Conservation (phyloP, 2,329 filamentous ascomycete genomes). For the Rhynchosporium secalis region DNA sequence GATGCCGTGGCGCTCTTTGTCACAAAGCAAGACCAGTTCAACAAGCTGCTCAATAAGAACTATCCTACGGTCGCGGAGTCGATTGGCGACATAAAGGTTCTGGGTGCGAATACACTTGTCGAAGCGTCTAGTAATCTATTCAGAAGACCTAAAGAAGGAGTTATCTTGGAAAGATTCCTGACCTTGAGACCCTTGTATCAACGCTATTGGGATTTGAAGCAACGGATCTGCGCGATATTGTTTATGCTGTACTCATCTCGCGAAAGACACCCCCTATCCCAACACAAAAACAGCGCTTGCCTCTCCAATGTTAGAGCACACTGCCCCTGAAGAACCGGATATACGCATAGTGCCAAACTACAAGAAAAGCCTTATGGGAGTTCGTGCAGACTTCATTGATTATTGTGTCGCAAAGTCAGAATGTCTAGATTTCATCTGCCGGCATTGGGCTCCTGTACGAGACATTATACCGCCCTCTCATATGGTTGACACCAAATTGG, state of each 20-base stretch:
- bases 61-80: background rate
- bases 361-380: conserved; percentile 25
- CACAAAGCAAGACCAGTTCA: conserved; percentile 26
- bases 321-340: conserved; percentile 12
- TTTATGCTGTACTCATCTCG: conserved; percentile 30
- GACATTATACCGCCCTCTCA: background rate
- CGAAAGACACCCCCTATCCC: conserved; percentile 23
- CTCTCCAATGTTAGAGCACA: background rate
- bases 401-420: conserved; percentile 31
- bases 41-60: conserved; percentile 6
- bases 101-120: conserved; percentile 29
- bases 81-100: conserved; percentile 20
- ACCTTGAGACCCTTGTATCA: conserved; percentile 27
- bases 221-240: conserved; percentile 27
- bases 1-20: conserved; percentile 30
- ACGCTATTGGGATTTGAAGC: conserved; percentile 30
- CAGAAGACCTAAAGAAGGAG: conserved; percentile 20
- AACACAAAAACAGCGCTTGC: background rate
- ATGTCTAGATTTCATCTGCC: conserved; percentile 31
- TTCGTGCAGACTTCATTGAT: conserved; percentile 32
- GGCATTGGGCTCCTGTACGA: conserved; percentile 28
- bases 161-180: conserved; percentile 24
- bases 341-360: conserved; percentile 27
- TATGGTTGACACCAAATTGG: background rate
- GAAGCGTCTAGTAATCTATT: conserved; percentile 26